These are phyloP conservation scores for Beauveria caledonica DNA, from an alignment of 2,329 filamentous ascomycete genomes.

Conservation along the genomic window DNA sequence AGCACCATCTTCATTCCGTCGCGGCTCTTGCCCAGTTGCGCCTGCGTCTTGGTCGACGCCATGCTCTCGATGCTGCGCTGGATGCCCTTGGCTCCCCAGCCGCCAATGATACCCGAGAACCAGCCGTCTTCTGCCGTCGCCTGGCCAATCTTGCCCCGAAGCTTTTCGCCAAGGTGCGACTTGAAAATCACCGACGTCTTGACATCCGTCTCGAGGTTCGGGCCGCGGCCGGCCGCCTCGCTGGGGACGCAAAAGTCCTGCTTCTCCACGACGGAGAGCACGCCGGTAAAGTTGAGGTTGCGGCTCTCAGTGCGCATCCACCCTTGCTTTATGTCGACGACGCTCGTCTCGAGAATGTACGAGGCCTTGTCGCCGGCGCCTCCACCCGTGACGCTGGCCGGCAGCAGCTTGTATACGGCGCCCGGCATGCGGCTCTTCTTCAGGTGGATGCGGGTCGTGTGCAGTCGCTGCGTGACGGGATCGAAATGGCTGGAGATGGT, in stretches of 20 bases:
- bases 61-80: constrained; percentile 74
- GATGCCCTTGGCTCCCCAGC: constrained; percentile 62
- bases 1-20: constrained; percentile 79
- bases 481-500: constrained; percentile 70
- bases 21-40: constrained; percentile 70
- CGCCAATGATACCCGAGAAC: constrained; percentile 43
- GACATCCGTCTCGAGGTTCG: constrained; percentile 50
- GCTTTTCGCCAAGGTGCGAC: constrained; percentile 62
- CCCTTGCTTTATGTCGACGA: constrained; percentile 70
- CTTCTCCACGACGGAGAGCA: constrained; percentile 68
- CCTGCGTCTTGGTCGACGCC: constrained; percentile 67
- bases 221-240: constrained; percentile 16
- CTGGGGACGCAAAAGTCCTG: constrained; percentile 54
- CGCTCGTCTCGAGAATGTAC: constrained; percentile 72
- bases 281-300: constrained; percentile 75
- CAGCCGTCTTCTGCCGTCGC: constrained; percentile 36
- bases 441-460: constrained; percentile 71
- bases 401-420: constrained; percentile 67
- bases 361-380: constrained; percentile 58
- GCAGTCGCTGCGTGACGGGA: constrained; percentile 61
- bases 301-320: constrained; percentile 77
- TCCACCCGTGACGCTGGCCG: constrained; percentile 59
- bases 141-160: constrained; percentile 46
- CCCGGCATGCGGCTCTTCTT: constrained; percentile 73
- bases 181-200: constrained; percentile 66